Base-by-base conservation (phyloP, 257 asterid genomes). In the Solanum lycopersicoides region DNA sequence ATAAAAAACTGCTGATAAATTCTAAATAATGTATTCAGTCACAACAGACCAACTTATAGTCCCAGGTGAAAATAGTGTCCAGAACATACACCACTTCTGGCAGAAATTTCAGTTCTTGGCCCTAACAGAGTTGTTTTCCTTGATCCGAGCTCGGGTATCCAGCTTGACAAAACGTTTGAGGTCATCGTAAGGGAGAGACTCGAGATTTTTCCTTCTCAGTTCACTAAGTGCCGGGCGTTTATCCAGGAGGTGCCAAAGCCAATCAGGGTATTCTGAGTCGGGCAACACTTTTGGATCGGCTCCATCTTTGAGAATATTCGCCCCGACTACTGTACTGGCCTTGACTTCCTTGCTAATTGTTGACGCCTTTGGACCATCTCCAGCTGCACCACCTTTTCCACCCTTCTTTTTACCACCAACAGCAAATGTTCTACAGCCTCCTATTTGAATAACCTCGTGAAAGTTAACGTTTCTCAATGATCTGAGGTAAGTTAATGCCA, bases 331-430 rank as follows among this genome's bases (percentile, higher is more conserved):
- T 1, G 97, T 93, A n/a, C 96, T 95, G 86, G 98, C 93, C 88
- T 97, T 97, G 45, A 95, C 97, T 93, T 97, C 99, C 87, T 96
- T 97, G 95, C 93, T 95, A n/a, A 97, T 87, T 11, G 88, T 59
- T 16, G 97, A 93, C 59, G 92, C 96, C 91, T 92, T 94, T 34
- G 99, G 98, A 88, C 93, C 97, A 91, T 93, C 98, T 32, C 91
- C 88, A 25, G 97, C 91, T 28, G 92, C 93, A 86, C 97, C 98
- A 9, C 98, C 96, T 93, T 95, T 97, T 12, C 95, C 89, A 16
- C 96, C 98, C 89, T 95, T 97, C 98, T 96, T 97, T 90, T 96
- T 95, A 87, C 94, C 95, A 45, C 94, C 98, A 37, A 96, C 97
- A 25, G 99, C 96, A 92, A 93, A 97, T 75, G 94, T 89, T 91